Evolutionary conservation across 148 eudicot species (phyloP), one percentile per base, ranked within the genome.

Genomic region (Mesembryanthemum crystallinum): DNA sequence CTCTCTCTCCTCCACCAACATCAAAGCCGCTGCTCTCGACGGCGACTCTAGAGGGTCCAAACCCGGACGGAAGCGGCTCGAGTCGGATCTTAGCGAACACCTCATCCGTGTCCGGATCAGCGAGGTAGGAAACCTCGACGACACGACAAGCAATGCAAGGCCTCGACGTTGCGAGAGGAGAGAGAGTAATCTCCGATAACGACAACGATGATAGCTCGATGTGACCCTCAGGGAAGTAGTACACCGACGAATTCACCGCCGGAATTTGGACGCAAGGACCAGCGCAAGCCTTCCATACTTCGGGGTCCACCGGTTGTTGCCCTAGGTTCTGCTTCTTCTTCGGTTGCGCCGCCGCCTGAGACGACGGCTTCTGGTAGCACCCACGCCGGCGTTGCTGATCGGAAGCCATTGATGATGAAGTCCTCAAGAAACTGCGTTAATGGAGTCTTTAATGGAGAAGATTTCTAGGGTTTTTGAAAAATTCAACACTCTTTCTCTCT

Each of bases 141-240:
- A 94, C 93, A 35, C 86, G 88, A 81, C 98, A 94, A 45, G 47
- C 76, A 32, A 86, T 49, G 64, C 4, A 72, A 25, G 89, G 77
- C 72, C 24, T 67, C 14, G 84, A 69, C 6, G 71, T 39, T 35
- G 73, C 54, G 14, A 30, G 64, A 30, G 74, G 62, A 1, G 74
- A 69, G 24, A 45, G 78, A 67, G 62, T 2, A 2, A 60, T 37
- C 18, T 73, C 23, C 21, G 47, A 1, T 4, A 37, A 8, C 27
- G 83, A 54, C 57, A 39, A 7, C 7, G 52, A 15, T 25, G 83
- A 59, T 65, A 90, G 91, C 54, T 94, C 95, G 69, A 83, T 60
- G 74, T 94, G 97, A 3, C 98, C 98, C 63, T 90, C 86, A 25
- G 98, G 97, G 57, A 91, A 94, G 76, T 91, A 94, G 81, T 86